These are phyloP conservation scores for Penicillium frequentans DNA, from an alignment of 2,329 filamentous ascomycete genomes.

Conservation along the genomic window DNA sequence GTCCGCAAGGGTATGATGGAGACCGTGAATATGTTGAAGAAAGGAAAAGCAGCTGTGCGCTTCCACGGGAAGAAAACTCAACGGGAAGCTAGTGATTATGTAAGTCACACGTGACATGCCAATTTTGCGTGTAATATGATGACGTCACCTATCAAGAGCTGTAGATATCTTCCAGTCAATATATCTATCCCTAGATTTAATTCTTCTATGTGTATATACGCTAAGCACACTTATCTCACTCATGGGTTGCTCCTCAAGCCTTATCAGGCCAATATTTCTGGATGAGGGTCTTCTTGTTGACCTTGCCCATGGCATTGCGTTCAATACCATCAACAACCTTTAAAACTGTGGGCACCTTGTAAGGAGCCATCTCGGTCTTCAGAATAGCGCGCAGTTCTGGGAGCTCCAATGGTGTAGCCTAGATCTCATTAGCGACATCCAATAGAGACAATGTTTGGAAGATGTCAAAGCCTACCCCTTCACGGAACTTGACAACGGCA, in stretches of 20 bases:
- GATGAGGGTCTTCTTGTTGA: conserved; percentile 43
- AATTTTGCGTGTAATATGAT: conserved; percentile 13
- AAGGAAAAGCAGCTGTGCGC: conserved; percentile 13
- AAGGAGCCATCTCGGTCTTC: conserved; percentile 64
- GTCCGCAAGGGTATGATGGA: conserved; percentile 48
- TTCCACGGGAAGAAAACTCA: conserved; percentile 18
- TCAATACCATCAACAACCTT: conserved; percentile 67
- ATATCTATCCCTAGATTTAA: neutral
- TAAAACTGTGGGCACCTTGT: conserved; percentile 92
- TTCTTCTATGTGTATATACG: conserved; percentile 1
- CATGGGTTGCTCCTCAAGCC: neutral
- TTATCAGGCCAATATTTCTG: conserved; percentile 39
- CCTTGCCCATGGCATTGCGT: conserved; percentile 81
- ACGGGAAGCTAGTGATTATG: conserved; percentile 1
- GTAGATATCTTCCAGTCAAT: neutral
- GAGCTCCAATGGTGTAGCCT: conserved; percentile 33
- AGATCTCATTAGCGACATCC: neutral
- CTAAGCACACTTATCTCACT: neutral
- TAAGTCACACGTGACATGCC: conserved; percentile 22
- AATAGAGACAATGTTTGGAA: neutral
- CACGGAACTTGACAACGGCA: conserved; percentile 49
- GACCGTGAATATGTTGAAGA: conserved; percentile 39
- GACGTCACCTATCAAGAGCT: neutral
- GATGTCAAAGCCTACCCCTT: conserved; percentile 28
- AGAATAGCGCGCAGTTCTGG: conserved; percentile 34